These are phyloP conservation scores for Yamadazyma dendronema DNA, from an alignment of 1,139 yeast species.

Conservation along the genomic window DNA sequence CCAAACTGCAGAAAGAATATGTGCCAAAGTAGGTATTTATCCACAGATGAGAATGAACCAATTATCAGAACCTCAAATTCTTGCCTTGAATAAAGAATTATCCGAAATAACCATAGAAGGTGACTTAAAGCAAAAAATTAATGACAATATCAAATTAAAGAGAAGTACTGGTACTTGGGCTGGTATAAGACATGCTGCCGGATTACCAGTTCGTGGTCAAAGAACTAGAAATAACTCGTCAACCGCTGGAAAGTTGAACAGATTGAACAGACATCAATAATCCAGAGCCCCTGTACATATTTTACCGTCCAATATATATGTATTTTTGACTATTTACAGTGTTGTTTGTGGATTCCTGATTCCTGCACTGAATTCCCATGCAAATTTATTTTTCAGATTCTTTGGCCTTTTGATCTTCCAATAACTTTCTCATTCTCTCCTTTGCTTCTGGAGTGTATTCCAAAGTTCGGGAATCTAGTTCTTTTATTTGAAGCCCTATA, in stretches of 20 bases:
- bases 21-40: conserved; percentile 87
- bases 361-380: not conserved
- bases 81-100: conserved; percentile 84
- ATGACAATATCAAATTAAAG: conserved; percentile 78
- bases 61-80: conserved; percentile 80
- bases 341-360: no score
- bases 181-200: conserved; percentile 87
- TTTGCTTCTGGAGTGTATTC: conserved; percentile 48
- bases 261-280: conserved; percentile 53
- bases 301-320: not conserved
- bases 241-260: conserved; percentile 86
- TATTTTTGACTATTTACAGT: conserved; percentile 5
- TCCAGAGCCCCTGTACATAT: conserved; percentile 4
- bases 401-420: conserved; percentile 20
- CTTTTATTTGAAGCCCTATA: conserved; percentile 28
- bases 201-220: conserved; percentile 93
- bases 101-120: conserved; percentile 83
- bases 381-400: conserved; percentile 1
- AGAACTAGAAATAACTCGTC: conserved; percentile 85
- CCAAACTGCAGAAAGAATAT: conserved; percentile 69
- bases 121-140: conserved; percentile 73
- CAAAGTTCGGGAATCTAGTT: conserved; percentile 37
- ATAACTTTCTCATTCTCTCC: conserved; percentile 24
- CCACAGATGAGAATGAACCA: conserved; percentile 96
- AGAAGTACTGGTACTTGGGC: conserved; percentile 80